Base-by-base conservation (phyloP, 1,139 yeast genomes). In the Eremothecium gossypii region DNA sequence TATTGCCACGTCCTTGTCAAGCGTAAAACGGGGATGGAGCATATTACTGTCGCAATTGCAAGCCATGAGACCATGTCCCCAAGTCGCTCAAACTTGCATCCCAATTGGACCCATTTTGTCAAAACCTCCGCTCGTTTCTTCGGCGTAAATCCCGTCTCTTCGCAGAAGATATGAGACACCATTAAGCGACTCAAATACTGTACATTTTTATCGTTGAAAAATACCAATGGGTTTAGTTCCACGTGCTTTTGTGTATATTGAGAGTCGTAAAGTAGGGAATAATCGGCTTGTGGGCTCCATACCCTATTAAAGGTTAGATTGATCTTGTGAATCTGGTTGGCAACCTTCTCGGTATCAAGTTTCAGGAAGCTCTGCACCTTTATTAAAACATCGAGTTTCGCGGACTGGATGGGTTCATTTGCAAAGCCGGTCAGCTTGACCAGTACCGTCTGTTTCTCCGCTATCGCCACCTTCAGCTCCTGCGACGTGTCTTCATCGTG, bases 51-150 rank as follows among this genome's bases (percentile, higher is more conserved):
- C 1, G 95, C 87, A 51, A 89, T 80, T 1, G 96, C 96, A 30
- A 86, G 66, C 97, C 97, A 91, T 27, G 94, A 82, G 0, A 89
- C 89, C 91, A 87, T 85, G 58, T 91, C 95, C 40, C 98, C 98
- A 26, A 76, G 68, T 49, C 76, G 77, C 56, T 86, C 94, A 47
- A 89, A 73, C 30, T 72, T 66, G 49, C 84, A 77, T 4, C 96
- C 97, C 38, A 89, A 68, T 49, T 80, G 79, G 40, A 89, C 83
- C 98, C 97, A 91, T 59, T 79, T 83, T 42, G 79, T 78, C 36
- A 89, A 61, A 9, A 87, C 58, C 36, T 74, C 65, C 0, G 95
- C 95, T 45, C 91, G 74, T 39, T 67, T 64, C 34, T 54, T 61
- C 9, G 61, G 56, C 17, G 49, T 51, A 2, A 52, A 40, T 12